Evolutionary conservation across 768 basidiomycete genomes (phyloP).

Genomic region (Stropharia rugosoannulata): DNA sequence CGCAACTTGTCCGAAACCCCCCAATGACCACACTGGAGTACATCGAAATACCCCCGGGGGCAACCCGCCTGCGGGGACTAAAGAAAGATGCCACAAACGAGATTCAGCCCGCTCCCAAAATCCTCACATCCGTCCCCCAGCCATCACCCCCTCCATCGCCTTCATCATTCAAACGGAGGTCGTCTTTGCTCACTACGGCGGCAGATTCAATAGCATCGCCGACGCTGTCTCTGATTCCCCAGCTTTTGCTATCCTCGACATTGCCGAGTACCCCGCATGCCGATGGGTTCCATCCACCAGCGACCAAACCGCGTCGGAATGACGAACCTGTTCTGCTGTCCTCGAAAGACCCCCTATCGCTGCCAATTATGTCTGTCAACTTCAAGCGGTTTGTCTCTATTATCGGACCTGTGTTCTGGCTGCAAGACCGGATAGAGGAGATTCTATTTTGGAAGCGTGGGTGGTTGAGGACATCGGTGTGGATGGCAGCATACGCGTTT

Average conservation of each 20-base stretch:
- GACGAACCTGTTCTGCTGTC: slow-evolving; percentile 43
- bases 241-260: slow-evolving; percentile 34
- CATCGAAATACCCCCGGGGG: slow-evolving; percentile 40
- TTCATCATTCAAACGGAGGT: slow-evolving; percentile 17
- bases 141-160: slow-evolving; percentile 34
- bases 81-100: slow-evolving; percentile 14
- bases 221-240: slow-evolving; percentile 34
- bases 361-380: slow-evolving; percentile 76
- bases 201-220: slow-evolving; percentile 26
- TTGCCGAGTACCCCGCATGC: slow-evolving; percentile 16
- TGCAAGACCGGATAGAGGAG: slow-evolving; percentile 87
- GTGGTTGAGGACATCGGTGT: slow-evolving; percentile 68
- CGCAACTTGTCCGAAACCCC: too few species aligned
- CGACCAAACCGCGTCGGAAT: slow-evolving; percentile 22
- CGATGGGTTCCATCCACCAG: slow-evolving; percentile 8
- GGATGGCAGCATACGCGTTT: slow-evolving; percentile 78
- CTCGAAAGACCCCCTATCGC: slow-evolving; percentile 67
- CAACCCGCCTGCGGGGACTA: slow-evolving; percentile 34
- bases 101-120: slow-evolving; percentile 39
- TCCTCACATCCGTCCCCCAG: slow-evolving; percentile 42
- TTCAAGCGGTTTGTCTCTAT: slow-evolving; percentile 79
- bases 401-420: slow-evolving; percentile 82
- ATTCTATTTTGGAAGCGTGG: slow-evolving; percentile 79
- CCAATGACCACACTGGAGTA: slow-evolving; percentile 51
- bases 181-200: slow-evolving; percentile 20